Base-by-base conservation (phyloP, 306 rosid genomes). In the Ammopiptanthus mongolicus region DNA sequence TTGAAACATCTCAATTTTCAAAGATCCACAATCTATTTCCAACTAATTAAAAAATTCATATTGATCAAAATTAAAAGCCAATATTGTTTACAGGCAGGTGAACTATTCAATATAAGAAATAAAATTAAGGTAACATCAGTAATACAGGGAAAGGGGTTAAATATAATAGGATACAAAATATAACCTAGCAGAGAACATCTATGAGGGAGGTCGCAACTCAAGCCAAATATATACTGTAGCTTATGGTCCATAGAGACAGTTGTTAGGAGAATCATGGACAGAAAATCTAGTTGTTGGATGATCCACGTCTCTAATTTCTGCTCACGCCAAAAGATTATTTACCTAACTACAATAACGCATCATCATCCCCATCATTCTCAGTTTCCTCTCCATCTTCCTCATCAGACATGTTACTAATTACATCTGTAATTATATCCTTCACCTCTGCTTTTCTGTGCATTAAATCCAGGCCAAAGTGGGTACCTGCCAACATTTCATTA, bases 371-470 rank as follows among this genome's bases (percentile, higher is more conserved):
- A 42, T 22, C 83, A 53, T 80, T 83, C 51, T 76, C 88, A 0
- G 65, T 85, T 48, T 89, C 97, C 77, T 85, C 90, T 21, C 75
- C 86, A 17, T 86, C 97, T 83, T 91, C 93, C 75, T 85, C 91
- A 48, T 88, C 96, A 64, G 89, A 79, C 94, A 92, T 92, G 85
- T 73, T 90, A 55, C 86, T 92, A 70, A 92, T 92, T 71, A 92
- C 96, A 42, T 92, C 92, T 8, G 96, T 92, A 47, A 92, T 90
- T 80, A 92, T 87, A 42, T 87, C 91, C 86, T 92, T 92, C 70
- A 92, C 96, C 88, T 92, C 94, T 0, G 88, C 84, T 74, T 88
- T 92, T 86, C 96, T 87, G 76, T 88, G 90, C 96, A 92, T 90
- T 64, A 92, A 87, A 78, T 92, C 96, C 83, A 87, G 65, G 15